Evolutionary conservation across 306 rosid species (phyloP), one percentile per base, ranked within the genome.

Genomic region (Astragalus membranaceus): DNA sequence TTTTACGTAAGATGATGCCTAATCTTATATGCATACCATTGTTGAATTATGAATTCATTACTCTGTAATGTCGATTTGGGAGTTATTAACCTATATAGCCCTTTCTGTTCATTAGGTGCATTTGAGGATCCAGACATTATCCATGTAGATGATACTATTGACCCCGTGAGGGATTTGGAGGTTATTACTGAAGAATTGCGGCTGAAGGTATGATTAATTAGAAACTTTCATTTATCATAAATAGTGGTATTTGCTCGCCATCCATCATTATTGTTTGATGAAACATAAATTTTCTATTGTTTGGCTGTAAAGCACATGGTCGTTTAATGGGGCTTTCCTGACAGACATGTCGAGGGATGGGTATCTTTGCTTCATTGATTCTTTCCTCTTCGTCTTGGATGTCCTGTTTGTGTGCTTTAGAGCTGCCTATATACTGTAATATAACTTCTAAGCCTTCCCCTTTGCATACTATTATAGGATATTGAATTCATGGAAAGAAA

Each of bases 141-240:
- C 68, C 99, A 94, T 53, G 97, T 94, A 13, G 99, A 94, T 78
- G 99, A 94, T 70, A 11, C 87, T 36, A 88, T 94, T 81, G 99
- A 94, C 74, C 99, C 99, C 61, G 99, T 94, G 76, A 88, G 99
- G 79, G 99, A 94, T 82, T 84, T 94, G 65, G 99, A 94, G 74
- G 44, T 81, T 81, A 94, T 94, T 53, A 78, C 89, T 57, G 96
- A 83, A 78, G 99, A 94, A 44, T 80, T 94, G 61, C 85, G 99
- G 58, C 76, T 94, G 69, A 94, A 94, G 96, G 98, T 93, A 72
- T 47, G 75, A 23, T 52, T 81, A 43, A 7, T 13, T 42, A 8
- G 32, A 41, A 43, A n/a, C 71, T 67, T 66, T 42, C 69, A 7
- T 44, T 66, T 16, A 9, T 39, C 56, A 39, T 54, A 15, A 26